Percentiles rank a stretch among this genome's conserved stretches.
Conservation (phyloP, 805 yeast genomes). For the Grigorovia jiainica region DNA sequence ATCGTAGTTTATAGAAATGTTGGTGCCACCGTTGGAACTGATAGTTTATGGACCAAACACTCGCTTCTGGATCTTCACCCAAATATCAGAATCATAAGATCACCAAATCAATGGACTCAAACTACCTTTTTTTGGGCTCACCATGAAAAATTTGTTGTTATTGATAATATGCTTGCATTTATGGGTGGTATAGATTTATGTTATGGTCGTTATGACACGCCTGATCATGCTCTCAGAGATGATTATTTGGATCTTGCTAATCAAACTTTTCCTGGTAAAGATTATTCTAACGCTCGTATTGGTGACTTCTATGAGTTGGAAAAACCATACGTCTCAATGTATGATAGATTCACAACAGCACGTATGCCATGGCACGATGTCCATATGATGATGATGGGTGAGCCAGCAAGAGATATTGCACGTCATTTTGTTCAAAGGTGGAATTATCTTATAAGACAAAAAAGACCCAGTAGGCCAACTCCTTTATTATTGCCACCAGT, state of each 20-base stretch:
- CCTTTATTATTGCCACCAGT: constrained; percentile 90
- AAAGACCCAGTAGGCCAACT: constrained; percentile 87
- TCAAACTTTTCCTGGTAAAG: constrained; percentile 88
- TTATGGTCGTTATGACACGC: constrained; percentile 92
- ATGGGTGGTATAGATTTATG: constrained; percentile 95
- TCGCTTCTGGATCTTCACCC: constrained; percentile 77
- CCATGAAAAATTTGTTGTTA: constrained; percentile 82
- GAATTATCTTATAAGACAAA: constrained; percentile 88
- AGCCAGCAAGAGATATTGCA: constrained; percentile 83
- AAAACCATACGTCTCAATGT: constrained; percentile 85
- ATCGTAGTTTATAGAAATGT: constrained; percentile 90
- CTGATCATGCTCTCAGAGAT: constrained; percentile 85
- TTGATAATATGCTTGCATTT: constrained; percentile 84
- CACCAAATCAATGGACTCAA: constrained; percentile 91
- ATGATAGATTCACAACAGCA: constrained; percentile 69
- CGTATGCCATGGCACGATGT: constrained; percentile 99
- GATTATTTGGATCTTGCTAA: constrained; percentile 43
- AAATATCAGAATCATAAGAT: constrained; percentile 81
- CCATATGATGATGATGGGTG: constrained; percentile 92
- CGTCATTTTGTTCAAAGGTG: constrained; percentile 96
- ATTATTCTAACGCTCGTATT: constrained; percentile 90
- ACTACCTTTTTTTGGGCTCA: constrained; percentile 98
- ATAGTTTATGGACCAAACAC: constrained; percentile 90
- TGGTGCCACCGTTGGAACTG: constrained; percentile 86
- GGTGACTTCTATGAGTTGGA: constrained; percentile 76